Conservation (phyloP, 2,329 filamentous ascomycete genomes). For the Cryphonectria japonica region DNA sequence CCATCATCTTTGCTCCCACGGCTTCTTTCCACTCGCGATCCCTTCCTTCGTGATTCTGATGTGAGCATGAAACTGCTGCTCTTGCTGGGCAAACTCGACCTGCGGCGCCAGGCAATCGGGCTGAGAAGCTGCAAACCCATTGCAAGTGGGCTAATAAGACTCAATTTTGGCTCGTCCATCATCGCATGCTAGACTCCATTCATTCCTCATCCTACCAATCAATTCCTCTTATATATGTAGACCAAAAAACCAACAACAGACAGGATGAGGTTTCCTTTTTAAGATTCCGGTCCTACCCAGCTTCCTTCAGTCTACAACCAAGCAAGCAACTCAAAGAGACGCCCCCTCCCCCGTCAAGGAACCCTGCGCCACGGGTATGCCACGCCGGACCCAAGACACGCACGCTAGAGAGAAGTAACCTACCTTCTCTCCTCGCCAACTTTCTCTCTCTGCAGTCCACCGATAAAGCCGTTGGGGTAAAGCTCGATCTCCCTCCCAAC, state of each 20-base stretch:
- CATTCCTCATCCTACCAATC: constrained; percentile 15
- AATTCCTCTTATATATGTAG: not conserved
- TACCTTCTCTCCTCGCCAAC: not conserved
- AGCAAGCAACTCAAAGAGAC: not conserved
- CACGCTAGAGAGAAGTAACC: not conserved
- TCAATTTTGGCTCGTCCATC: constrained; percentile 16
- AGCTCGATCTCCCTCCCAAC: no score
- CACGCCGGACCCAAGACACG: not conserved
- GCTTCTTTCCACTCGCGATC: not conserved
- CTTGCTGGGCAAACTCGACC: not conserved
- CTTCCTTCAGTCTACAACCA: not conserved
- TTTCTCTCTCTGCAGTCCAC: no score
- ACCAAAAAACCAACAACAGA: not conserved
- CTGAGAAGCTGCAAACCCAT: not conserved
- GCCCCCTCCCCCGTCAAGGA: not conserved
- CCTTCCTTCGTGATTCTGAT: not conserved
- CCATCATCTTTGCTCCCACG: not conserved
- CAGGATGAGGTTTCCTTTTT: constrained; percentile 1
- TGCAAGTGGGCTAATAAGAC: not conserved
- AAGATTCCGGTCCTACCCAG: not conserved
- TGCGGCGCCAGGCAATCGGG: not conserved
- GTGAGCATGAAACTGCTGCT: not conserved
- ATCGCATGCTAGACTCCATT: constrained; percentile 26
- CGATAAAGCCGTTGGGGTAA: no score
- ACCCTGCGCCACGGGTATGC: not conserved